These are phyloP conservation scores for Boletus insuetus DNA, from an alignment of 768 basidiomycete genomes.

Conservation along the genomic window DNA sequence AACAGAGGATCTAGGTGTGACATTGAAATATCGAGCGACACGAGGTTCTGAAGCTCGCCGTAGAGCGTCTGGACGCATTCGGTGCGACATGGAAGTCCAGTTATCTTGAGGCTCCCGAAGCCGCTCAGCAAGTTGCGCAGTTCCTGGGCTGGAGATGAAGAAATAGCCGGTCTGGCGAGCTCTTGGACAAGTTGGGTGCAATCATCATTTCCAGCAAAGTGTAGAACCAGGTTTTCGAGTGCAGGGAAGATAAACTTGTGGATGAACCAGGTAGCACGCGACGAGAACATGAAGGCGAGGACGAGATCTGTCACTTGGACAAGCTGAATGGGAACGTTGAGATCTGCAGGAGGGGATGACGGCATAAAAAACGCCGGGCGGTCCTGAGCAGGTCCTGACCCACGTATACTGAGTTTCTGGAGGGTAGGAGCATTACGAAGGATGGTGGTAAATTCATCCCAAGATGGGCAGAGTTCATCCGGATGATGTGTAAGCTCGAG, in stretches of 20 bases:
- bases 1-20: neutral
- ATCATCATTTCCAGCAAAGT: slow-evolving; percentile 48
- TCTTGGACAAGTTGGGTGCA: slow-evolving; percentile 47
- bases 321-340: slow-evolving; percentile 30
- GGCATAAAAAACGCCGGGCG: too few species aligned
- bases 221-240: slow-evolving; percentile 41
- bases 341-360: slow-evolving; percentile 7
- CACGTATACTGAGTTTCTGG: slow-evolving; percentile 46
- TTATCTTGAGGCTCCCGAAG: slow-evolving; percentile 52
- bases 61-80: slow-evolving; percentile 35
- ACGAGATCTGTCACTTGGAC: slow-evolving; percentile 31
- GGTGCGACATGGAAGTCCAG: slow-evolving; percentile 45
- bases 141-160: slow-evolving; percentile 33
- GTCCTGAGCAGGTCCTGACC: slow-evolving; percentile 54
- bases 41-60: slow-evolving; percentile 47
- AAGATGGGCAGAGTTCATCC: slow-evolving; percentile 55
- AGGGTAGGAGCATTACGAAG: slow-evolving; percentile 54
- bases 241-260: slow-evolving; percentile 33
- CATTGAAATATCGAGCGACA: slow-evolving; percentile 30
- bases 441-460: slow-evolving; percentile 49
- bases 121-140: slow-evolving; percentile 39
- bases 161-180: slow-evolving; percentile 31
- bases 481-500: slow-evolving; percentile 63
- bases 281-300: slow-evolving; percentile 52
- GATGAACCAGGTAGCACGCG: slow-evolving; percentile 34